Conservation (phyloP, 148 eudicot species). For the Vaccinium vitisidaea region DNA sequence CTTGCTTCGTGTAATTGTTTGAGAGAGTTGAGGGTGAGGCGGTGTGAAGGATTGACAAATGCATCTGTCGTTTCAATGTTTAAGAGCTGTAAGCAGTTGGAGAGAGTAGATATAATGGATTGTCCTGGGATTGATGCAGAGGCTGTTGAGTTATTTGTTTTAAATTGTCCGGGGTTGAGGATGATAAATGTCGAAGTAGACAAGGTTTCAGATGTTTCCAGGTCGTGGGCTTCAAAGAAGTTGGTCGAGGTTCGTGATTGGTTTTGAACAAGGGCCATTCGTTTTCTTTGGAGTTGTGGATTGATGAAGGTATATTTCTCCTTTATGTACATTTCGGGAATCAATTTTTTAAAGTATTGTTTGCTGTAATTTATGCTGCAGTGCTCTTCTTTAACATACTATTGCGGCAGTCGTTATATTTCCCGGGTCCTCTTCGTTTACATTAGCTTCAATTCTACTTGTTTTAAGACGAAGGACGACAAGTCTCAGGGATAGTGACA, state of each 20-base stretch:
- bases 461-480: neutral
- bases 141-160: conserved; percentile 36
- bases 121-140: conserved; percentile 37
- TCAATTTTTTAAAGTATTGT: too few species aligned
- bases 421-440: neutral
- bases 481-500: too few species aligned
- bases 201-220: conserved; percentile 41
- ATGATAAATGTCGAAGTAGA: conserved; percentile 36
- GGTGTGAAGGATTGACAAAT: conserved; percentile 39
- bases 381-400: neutral
- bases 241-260: conserved; percentile 14
- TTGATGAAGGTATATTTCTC: too few species aligned
- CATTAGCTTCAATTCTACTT: neutral
- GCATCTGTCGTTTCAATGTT: conserved; percentile 22
- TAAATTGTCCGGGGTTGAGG: conserved; percentile 30
- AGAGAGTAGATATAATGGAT: conserved; percentile 37
- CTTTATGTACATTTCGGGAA: too few species aligned
- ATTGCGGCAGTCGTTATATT: neutral
- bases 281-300: too few species aligned
- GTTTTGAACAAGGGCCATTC: too few species aligned
- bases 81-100: conserved; percentile 38
- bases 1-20: conserved; percentile 34
- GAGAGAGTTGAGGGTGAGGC: conserved; percentile 38
- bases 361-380: neutral
- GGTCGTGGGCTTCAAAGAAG: conserved; percentile 24